phyloP scores from a whole-genome alignment of 805 yeast genomes.

The Hanseniaspora mollemarum region DNA sequence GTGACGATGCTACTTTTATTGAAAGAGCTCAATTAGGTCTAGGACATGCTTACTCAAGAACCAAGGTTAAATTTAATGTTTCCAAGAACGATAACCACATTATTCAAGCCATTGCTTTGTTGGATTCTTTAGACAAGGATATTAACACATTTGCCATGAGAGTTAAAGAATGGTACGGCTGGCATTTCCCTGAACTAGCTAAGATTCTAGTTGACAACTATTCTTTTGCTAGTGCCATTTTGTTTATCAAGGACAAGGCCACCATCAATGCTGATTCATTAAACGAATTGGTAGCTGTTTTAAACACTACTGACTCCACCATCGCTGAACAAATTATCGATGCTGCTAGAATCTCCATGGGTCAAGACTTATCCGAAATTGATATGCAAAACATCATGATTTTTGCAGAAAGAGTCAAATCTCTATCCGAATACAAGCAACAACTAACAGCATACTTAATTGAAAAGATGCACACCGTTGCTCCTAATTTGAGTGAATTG shows the following conservation, averaged over 20 bases:
- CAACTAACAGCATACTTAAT: constrained; percentile 73
- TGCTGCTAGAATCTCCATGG: constrained; percentile 96
- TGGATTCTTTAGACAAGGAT: constrained; percentile 96
- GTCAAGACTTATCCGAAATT: constrained; percentile 90
- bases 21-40: constrained; percentile 98
- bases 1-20: constrained; percentile 74
- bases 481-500: constrained; percentile 91
- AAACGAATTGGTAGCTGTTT: constrained; percentile 76
- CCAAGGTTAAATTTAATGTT: constrained; percentile 96
- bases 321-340: constrained; percentile 83
- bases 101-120: constrained; percentile 94
- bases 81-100: constrained; percentile 98
- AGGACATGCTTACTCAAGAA: constrained; percentile 97
- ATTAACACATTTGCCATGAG: constrained; percentile 96
- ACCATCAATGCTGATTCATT: constrained; percentile 66
- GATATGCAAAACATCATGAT: constrained; percentile 86
- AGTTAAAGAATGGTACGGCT: constrained; percentile 95
- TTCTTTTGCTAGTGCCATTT: constrained; percentile 68
- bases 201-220: constrained; percentile 84
- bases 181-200: constrained; percentile 97
- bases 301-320: constrained; percentile 84
- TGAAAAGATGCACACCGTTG: constrained; percentile 95
- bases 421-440: constrained; percentile 80
- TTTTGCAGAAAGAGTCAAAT: constrained; percentile 88
- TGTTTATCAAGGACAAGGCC: constrained; percentile 77